These are phyloP conservation scores for Neurospora tetrasperma DNA, from an alignment of 495 filamentous ascomycete species.

Conservation along the genomic window DNA sequence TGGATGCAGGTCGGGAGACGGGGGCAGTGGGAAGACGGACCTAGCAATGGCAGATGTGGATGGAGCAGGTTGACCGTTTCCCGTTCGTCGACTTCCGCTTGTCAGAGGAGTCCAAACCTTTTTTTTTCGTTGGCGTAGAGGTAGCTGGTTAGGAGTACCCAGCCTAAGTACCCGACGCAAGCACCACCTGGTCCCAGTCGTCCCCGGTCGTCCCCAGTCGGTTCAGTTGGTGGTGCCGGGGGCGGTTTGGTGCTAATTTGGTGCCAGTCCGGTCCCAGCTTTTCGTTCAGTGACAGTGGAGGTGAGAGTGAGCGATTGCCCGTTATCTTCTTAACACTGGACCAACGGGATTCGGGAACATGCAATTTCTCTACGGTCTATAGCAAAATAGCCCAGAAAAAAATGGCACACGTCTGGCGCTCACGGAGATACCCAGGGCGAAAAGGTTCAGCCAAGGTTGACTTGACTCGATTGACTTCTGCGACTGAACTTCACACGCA, in stretches of 20 bases:
- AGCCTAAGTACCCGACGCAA: slow-evolving; percentile 5
- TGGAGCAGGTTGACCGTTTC: not conserved
- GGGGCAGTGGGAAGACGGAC: not conserved
- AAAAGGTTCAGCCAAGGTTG: not conserved
- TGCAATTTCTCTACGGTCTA: not conserved
- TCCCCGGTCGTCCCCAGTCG: not conserved
- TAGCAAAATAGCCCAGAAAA: not conserved
- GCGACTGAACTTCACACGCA: not conserved
- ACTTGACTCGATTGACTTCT: not conserved
- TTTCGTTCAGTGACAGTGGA: not conserved
- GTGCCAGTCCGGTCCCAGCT: not conserved
- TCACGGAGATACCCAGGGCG: not conserved
- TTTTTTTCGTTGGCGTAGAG: not conserved
- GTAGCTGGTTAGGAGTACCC: slow-evolving; percentile 2
- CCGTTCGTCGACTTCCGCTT: not conserved
- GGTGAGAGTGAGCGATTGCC: not conserved
- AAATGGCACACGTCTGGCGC: not conserved
- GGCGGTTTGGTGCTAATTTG: not conserved
- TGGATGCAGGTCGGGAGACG: not conserved
- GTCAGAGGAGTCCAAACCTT: slow-evolving; percentile 4
- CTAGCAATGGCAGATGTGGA: slow-evolving; percentile 1
- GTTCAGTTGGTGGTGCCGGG: not conserved
- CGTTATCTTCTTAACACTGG: not conserved
- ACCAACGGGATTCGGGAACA: not conserved
- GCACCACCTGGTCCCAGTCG: slow-evolving; percentile 1